Evolutionary conservation across 495 filamentous ascomycete species (phyloP).

Genomic region (Xylaria bambusicola): DNA sequence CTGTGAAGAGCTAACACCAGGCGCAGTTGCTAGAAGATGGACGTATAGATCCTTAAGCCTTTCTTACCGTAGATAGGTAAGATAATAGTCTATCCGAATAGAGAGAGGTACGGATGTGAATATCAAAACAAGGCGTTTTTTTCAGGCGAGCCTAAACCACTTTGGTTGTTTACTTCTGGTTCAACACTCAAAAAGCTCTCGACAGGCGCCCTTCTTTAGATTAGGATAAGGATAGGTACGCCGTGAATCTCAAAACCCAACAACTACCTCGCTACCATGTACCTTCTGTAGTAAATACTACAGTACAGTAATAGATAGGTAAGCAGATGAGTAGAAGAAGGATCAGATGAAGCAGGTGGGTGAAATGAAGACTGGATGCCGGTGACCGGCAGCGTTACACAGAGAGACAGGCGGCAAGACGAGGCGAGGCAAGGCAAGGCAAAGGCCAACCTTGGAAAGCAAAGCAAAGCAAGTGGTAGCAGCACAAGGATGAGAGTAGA

Average conservation of each 20-base stretch:
- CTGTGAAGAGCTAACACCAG: background rate
- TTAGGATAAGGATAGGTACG: too few species aligned
- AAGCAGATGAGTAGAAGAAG: background rate
- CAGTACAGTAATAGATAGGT: too few species aligned
- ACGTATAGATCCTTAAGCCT: background rate
- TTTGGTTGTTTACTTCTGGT: background rate
- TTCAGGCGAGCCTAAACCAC: background rate
- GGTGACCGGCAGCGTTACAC: conserved; percentile 13
- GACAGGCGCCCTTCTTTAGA: too few species aligned
- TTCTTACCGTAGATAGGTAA: background rate
- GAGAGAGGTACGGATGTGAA: too few species aligned
- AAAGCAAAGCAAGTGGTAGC: too few species aligned
- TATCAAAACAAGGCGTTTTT: background rate
- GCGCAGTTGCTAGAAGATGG: background rate
- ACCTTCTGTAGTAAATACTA: too few species aligned
- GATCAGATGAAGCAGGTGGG: background rate
- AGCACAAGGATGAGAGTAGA: conserved; percentile 10
- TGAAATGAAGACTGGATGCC: conserved; percentile 1
- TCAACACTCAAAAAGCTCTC: too few species aligned
- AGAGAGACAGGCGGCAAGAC: background rate
- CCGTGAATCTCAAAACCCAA: too few species aligned
- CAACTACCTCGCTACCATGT: too few species aligned
- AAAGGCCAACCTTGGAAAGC: too few species aligned
- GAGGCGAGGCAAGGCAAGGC: conserved; percentile 3
- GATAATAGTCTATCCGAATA: too few species aligned